Base-by-base conservation (phyloP, 2,329 filamentous ascomycete genomes). In the Biscogniauxia mediterranea region DNA sequence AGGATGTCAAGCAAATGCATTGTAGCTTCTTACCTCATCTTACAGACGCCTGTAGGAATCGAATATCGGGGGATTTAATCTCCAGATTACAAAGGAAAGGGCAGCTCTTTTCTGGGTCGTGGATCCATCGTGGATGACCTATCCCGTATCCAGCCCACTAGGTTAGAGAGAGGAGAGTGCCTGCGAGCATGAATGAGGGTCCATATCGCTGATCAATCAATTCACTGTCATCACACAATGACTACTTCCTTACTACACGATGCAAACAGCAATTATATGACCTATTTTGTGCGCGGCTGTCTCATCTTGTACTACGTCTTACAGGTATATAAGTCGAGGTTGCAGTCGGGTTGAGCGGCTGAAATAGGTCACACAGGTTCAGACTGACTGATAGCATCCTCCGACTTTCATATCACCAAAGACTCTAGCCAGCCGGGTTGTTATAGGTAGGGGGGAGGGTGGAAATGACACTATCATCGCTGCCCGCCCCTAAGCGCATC, bases 401-500 rank as follows among this genome's bases (percentile, higher is more conserved):
- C 38, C 17, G 28, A 17, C 38, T 46, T 15, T n/a, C 38, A n/a
- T 46, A 46, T 46, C 17, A n/a, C 38, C 38, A 46, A 46, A 7
- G 5, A 5, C 38, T 23, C 23, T 5, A 23, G 38, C 38, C 38
- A 46, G 17, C 15, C 17, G 17, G 38, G 9, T n/a, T n/a, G 3
- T 46, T n/a, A n/a, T n/a, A n/a, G 38, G 17, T 4, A n/a, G 38
- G 6, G 17, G 3, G 17, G 4, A 46, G 7, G 3, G 15, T 5
- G 5, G 17, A n/a, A 5, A 46, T 46, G 38, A n/a, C 63, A 25
- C 50, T 54, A 9, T 20, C 32, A 50, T 55, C 55, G 55, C 28
- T 69, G 13, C 61, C 66, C 32, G 59, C 67, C 21, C 68, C 69
- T 8, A 68, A 62, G 56, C 70, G 67, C 17, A 73, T 73, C 52